phyloP scores from a whole-genome alignment of 768 basidiomycete genomes.

The Pisolithus orientalis region DNA sequence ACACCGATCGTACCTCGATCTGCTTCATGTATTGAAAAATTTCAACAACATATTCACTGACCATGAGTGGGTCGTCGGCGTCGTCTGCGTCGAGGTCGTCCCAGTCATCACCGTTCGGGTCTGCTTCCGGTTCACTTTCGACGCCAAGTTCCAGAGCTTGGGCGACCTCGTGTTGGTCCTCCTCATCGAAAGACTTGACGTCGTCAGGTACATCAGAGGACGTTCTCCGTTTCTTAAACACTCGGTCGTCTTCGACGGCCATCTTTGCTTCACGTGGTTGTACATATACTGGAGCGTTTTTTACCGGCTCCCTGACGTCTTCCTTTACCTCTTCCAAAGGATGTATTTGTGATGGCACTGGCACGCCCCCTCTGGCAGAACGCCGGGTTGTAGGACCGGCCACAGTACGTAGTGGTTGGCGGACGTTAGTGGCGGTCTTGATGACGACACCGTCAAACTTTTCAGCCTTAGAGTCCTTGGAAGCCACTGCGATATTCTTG shows the following conservation, averaged over 20 bases:
- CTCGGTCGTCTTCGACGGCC: slow-evolving; percentile 53
- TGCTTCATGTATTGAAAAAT: slow-evolving; percentile 89
- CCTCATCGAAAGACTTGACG: slow-evolving; percentile 38
- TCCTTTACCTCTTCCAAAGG: slow-evolving; percentile 27
- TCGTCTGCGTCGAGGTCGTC: slow-evolving; percentile 91
- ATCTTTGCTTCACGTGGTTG: slow-evolving; percentile 34
- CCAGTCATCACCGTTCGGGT: slow-evolving; percentile 66
- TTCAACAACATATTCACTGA: slow-evolving; percentile 91
- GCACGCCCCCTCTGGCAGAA: slow-evolving; percentile 23
- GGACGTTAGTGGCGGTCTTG: slow-evolving; percentile 35
- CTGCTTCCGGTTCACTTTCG: slow-evolving; percentile 53
- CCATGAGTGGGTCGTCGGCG: slow-evolving; percentile 92
- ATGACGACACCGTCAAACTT: slow-evolving; percentile 61
- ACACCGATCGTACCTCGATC: slow-evolving; percentile 56
- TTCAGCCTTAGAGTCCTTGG: slow-evolving; percentile 43
- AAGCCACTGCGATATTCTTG: slow-evolving; percentile 32
- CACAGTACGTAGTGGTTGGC: slow-evolving; percentile 53
- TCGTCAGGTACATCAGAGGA: slow-evolving; percentile 55
- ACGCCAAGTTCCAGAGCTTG: slow-evolving; percentile 34
- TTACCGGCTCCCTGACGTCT: slow-evolving; percentile 28
- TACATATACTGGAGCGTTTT: slow-evolving; percentile 4
- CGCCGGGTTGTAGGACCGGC: slow-evolving; percentile 35
- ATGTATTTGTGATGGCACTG: slow-evolving; percentile 13
- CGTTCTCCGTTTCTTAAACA: slow-evolving; percentile 69
- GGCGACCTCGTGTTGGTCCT: slow-evolving; percentile 23